Base-by-base conservation (phyloP, 805 yeast genomes). In the Candida schatavii region DNA sequence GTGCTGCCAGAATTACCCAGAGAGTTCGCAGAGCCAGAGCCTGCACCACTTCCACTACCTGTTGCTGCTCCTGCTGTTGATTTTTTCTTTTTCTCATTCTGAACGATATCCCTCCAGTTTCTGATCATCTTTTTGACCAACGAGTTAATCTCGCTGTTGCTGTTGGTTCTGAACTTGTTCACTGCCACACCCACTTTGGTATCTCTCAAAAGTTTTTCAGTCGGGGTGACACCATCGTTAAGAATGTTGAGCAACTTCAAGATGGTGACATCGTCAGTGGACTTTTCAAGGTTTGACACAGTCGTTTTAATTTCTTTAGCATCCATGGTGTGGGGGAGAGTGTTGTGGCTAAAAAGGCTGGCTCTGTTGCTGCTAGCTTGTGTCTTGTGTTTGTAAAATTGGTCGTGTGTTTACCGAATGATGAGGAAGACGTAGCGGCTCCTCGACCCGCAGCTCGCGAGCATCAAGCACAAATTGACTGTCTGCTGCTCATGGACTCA, bases 151-250 rank as follows among this genome's bases (percentile, higher is more conserved):
- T 89, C 95, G 18, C 75, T 47, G 61, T 85, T 87, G 23, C 65
- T 56, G 36, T 81, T 80, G 6, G 86, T 66, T 49, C 96, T 80
- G 55, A 85, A 80, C 63, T 88, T 89, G 68, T 93, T 93, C 32
- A 93, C 97, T 6, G 90, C 91, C 14, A 93, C 91, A 49, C 99
- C 99, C n/a, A 93, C 91, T 62, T 88, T 89, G 6, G 99, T 93
- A 56, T 91, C 95, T 55, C 97, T 77, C 39, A 91, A 72, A 27
- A 91, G 70, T 58, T 81, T 78, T 57, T 91, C 98, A 1, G 95
- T 82, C 7, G 98, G 97, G 51, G 72, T 70, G 40, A 88, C 86
- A 10, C 86, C 87, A 43, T 74, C 78, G 50, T 84, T 81, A 46
- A 91, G 68, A 19, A 76, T 70, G 33, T 71, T 75, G 49, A 91